Percentiles rank a stretch among this genome's conserved stretches.
phyloP scores from a whole-genome alignment of 2,329 filamentous ascomycete species.

The Neonectria hederae region DNA sequence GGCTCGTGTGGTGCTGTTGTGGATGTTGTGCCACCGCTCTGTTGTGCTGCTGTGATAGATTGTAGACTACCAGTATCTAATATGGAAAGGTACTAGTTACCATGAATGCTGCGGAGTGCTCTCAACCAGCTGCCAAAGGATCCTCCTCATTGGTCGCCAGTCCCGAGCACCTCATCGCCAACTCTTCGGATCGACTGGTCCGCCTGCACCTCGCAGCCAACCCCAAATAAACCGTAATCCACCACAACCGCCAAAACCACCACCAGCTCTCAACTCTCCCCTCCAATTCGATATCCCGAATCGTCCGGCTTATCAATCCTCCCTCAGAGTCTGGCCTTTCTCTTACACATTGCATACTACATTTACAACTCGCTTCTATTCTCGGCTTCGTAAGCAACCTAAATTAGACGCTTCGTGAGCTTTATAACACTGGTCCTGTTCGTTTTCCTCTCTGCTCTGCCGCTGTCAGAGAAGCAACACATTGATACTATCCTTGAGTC shows the following conservation, averaged over 20 bases:
- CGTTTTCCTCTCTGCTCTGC: not conserved
- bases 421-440: not conserved
- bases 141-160: conserved; percentile 9
- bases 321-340: not conserved
- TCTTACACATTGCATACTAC: not conserved
- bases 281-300: not conserved
- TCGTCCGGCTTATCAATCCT: not conserved
- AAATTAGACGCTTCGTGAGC: not conserved
- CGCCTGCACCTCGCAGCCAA: not conserved
- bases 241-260: not conserved
- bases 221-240: not conserved
- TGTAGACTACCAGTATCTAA: no score
- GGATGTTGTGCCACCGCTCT: not conserved
- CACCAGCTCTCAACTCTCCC: not conserved
- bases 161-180: conserved; percentile 23
- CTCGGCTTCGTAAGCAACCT: not conserved
- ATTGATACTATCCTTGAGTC: conserved; percentile 29
- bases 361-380: not conserved
- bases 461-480: not conserved
- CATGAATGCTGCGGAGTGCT: no score
- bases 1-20: not conserved
- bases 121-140: not conserved
- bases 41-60: not conserved
- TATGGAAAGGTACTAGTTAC: no score
- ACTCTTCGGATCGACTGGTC: not conserved